Conservation (phyloP, 2,329 filamentous ascomycete species). For the Truncatella angustata region DNA sequence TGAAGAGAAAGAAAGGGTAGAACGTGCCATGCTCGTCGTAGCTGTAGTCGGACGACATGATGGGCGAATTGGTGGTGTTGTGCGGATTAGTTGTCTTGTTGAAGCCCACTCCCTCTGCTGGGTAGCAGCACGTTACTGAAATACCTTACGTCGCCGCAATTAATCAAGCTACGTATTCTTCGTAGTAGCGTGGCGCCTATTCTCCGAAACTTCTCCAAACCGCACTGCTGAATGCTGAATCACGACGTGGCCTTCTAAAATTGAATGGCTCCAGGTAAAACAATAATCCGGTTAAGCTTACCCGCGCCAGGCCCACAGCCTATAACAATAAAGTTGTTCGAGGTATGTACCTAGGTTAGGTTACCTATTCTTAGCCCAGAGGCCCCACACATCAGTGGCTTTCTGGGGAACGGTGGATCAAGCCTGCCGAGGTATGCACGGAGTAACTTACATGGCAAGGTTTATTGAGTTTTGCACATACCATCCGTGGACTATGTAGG, state of each 20-base stretch:
- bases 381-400: not conserved
- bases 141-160: constrained; percentile 1
- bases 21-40: constrained; percentile 99
- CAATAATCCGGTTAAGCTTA: constrained; percentile 5
- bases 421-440: no score
- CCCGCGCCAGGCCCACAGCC: not conserved
- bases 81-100: not conserved
- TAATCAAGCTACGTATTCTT: constrained; percentile 10
- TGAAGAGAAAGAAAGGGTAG: constrained; percentile 98
- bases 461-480: no score
- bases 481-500: no score
- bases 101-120: not conserved
- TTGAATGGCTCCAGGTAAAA: constrained; percentile 2
- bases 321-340: no score
- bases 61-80: constrained; percentile 31
- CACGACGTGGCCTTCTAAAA: constrained; percentile 8
- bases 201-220: no score
- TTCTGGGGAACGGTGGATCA: not conserved
- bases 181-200: no score
- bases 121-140: not conserved
- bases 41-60: constrained; percentile 92
- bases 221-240: constrained; percentile 9
- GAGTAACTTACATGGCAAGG: no score
- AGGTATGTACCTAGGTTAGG: no score
- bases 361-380: constrained; percentile 1